Evolutionary conservation across 441 rosid species (phyloP), one percentile per base, ranked within the genome.

Genomic region (Brassica hybrid): DNA sequence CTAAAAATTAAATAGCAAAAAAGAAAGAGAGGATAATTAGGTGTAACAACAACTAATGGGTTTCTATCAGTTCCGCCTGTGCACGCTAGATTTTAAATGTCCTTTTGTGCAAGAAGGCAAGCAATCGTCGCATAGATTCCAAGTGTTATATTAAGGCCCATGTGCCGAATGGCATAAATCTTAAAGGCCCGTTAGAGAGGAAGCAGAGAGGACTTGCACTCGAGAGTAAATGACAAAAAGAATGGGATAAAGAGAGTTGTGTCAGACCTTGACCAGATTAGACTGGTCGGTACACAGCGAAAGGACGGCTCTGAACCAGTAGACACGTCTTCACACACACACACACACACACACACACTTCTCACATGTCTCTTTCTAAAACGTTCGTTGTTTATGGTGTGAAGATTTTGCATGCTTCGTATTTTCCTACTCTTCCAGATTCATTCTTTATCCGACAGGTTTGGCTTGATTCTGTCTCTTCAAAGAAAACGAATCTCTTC

Each of bases 371-470:
- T 70, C 72, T 41, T 23, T 65, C 57, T 25, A 7, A 19, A 12
- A 66, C 54, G 67, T 71, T 71, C 5, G 62, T 19, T 71, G 67
- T 75, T 77, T 77, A 65, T 43, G 67, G 69, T 67, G 76, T 71
- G 80, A 63, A 71, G 77, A 72, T 78, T 52, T 67, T 69, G 79
- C 82, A 79, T 70, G 79, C 82, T 65, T 79, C 79, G 58, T 32
- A 56, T 12, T 52, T 52, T 72, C 73, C 17, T 41, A 19, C 65
- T 70, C 75, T 41, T 41, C 71, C 61, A 1, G 57, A 71, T 52
- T 48, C 48, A 59, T 7, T 68, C 78, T 73, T 68, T 67, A 73
- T 52, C 78, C 75, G 82, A 79, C 82, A 79, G 19, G 32, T 67
- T 79, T 74, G 60, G 66, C 69, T 72, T 72, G 18, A 2, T 18